Base-by-base conservation (phyloP, 1,139 yeast genomes). In the Kodamaea fungicola region DNA sequence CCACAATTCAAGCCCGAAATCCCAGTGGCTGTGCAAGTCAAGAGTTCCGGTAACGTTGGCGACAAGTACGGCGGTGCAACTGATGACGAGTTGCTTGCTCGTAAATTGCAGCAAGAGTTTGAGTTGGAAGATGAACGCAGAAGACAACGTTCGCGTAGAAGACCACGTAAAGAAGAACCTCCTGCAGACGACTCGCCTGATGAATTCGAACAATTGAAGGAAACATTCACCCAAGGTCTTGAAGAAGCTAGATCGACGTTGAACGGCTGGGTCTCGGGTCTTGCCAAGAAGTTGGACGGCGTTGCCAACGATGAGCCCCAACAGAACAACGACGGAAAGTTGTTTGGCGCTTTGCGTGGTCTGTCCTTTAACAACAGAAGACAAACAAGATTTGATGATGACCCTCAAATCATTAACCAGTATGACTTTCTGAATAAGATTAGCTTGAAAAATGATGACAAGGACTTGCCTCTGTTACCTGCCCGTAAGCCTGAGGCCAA, bases 61-160 rank as follows among this genome's bases (percentile, higher is more conserved):
- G 34, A 32, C 8, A 33, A 35, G 31, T 25, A 32, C 5, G 45
- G 41, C 57, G 48, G 38, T 3, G 53, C 80, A 40, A 78, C 78
- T 44, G 84, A 83, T 39, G 98, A 92, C 59, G 98, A 88, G 58
- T 65, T 78, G 23, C 69, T 90, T 47, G 97, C 97, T 2, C 76
- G 95, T 45, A 72, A 76, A 54, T 68, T 92, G 50, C 95, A 92
- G 43, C 78, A 78, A 50, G 81, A 85, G 52, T 85, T 74, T 57
- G 84, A 71, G 50, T 50, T 59, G 42, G 76, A 71, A 47, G 75
- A 69, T 44, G 61, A 54, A 24, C 41, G 47, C 24, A 45, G 57
- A 38, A 46, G 59, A 30, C 55, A 44, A 34, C 37, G 39, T 44
- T 21, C 12, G n/a, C 32, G 32, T 16, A 49, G 47, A 28, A 49